Evolutionary conservation across 768 basidiomycete genomes (phyloP).

Genomic region (Terana coerulea): DNA sequence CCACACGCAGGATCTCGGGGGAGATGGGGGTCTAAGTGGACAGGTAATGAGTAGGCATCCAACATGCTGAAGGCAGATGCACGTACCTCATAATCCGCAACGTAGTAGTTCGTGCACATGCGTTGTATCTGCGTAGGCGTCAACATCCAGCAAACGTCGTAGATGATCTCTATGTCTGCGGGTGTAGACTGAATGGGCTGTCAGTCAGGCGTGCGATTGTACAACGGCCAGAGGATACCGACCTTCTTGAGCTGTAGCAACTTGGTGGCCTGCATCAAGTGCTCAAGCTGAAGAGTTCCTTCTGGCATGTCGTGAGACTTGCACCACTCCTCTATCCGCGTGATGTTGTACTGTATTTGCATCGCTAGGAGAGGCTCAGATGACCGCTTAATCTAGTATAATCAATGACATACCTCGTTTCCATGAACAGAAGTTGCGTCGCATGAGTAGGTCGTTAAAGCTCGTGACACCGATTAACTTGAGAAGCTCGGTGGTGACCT

Average conservation of each 20-base stretch:
- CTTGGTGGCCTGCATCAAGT: conserved; percentile 99
- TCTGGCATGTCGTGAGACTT: conserved; percentile 99
- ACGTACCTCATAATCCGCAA: conserved; percentile 96
- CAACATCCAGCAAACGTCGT: conserved; percentile 99
- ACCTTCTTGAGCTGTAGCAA: conserved; percentile 97
- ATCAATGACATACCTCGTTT: conserved; percentile 79
- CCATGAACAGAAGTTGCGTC: conserved; percentile 99
- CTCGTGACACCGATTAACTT: conserved; percentile 95
- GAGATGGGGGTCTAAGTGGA: conserved; percentile 83
- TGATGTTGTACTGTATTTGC: conserved; percentile 99
- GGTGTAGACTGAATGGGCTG: conserved; percentile 64
- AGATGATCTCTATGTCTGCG: conserved; percentile 97
- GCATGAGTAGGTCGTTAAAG: conserved; percentile 98
- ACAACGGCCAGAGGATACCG: conserved; percentile 13
- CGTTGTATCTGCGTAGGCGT: conserved; percentile 99
- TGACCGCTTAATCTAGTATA: neutral
- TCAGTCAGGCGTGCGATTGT: conserved; percentile 5
- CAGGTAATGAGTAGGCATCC: neutral
- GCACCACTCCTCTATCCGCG: conserved; percentile 97
- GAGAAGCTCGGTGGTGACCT: conserved; percentile 90
- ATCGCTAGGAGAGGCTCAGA: conserved; percentile 66
- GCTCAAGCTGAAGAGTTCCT: conserved; percentile 94
- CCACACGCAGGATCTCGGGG: conserved; percentile 93
- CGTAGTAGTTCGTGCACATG: conserved; percentile 98
- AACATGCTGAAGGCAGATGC: neutral